Conservation (phyloP, 768 basidiomycete species). For the Pulveroboletus sp. region DNA sequence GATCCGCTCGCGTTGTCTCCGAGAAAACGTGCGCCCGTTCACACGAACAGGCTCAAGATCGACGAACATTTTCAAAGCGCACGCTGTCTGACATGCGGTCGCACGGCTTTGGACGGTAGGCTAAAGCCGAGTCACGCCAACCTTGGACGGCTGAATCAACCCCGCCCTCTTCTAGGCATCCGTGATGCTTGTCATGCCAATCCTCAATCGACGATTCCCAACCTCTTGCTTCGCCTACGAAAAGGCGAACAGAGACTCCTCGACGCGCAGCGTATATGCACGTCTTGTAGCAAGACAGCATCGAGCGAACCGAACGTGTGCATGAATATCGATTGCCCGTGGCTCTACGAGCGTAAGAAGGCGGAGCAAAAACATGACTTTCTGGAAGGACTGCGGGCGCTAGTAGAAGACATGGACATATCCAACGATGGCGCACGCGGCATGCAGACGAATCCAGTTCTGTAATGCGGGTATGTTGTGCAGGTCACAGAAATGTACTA, state of each 20-base stretch:
- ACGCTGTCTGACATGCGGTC: conserved; percentile 68
- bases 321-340: conserved; percentile 82
- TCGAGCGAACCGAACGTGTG: conserved; percentile 62
- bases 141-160: not conserved
- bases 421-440: not conserved
- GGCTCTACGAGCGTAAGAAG: conserved; percentile 70
- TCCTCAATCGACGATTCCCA: conserved; percentile 52
- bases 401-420: conserved; percentile 29
- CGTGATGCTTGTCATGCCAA: conserved; percentile 57
- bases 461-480: conserved; percentile 5
- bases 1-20: conserved; percentile 36
- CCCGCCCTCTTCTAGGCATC: conserved; percentile 41
- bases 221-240: conserved; percentile 51
- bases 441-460: not conserved
- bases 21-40: conserved; percentile 28
- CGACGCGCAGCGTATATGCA: conserved; percentile 66
- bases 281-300: conserved; percentile 58
- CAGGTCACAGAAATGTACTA: too few relatives aligned
- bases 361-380: conserved; percentile 40
- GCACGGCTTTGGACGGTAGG: conserved; percentile 50
- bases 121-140: not conserved
- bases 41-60: conserved; percentile 48
- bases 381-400: conserved; percentile 27
- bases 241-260: conserved; percentile 51
- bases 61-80: conserved; percentile 71